These are phyloP conservation scores for Penicillium alfredii DNA, from an alignment of 495 filamentous ascomycete species.

Conservation along the genomic window DNA sequence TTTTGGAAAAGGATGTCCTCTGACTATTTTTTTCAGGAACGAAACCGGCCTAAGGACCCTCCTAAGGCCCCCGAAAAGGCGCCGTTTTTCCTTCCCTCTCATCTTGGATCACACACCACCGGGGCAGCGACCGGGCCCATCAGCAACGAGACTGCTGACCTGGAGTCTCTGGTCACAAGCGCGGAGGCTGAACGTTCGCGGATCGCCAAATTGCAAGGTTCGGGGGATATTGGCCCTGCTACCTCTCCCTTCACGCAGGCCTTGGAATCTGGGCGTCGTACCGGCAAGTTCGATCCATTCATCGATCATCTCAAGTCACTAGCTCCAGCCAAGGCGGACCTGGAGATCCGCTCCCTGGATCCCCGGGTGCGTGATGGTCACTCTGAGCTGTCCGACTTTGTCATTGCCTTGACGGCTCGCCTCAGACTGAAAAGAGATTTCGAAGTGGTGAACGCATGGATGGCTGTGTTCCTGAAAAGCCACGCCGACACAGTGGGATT, in stretches of 20 bases:
- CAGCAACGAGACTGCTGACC: slow-evolving; percentile 28
- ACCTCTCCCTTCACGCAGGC: slow-evolving; percentile 52
- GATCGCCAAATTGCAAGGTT: slow-evolving; percentile 41
- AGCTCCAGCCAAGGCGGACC: slow-evolving; percentile 72
- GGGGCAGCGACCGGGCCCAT: slow-evolving; percentile 15
- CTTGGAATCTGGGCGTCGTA: slow-evolving; percentile 37
- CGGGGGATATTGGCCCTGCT: slow-evolving; percentile 22
- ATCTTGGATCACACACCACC: slow-evolving; percentile 36
- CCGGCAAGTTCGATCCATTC: slow-evolving; percentile 48
- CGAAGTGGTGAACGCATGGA: slow-evolving; percentile 93
- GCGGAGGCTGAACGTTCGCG: slow-evolving; percentile 46
- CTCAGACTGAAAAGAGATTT: slow-evolving; percentile 69
- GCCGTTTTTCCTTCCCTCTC: slow-evolving; percentile 87
- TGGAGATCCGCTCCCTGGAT: slow-evolving; percentile 79
- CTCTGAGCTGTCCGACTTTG: slow-evolving; percentile 61
- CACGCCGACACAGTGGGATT: slow-evolving; percentile 56
- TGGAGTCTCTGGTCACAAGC: slow-evolving; percentile 30
- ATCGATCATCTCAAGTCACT: slow-evolving; percentile 73
- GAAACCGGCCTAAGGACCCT: slow-evolving; percentile 89
- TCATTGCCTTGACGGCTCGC: slow-evolving; percentile 64
- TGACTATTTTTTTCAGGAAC: slow-evolving; percentile 41
- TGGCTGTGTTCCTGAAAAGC: slow-evolving; percentile 79
- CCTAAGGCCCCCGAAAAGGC: slow-evolving; percentile 91
- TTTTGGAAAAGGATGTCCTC: background rate
- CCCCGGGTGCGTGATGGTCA: slow-evolving; percentile 34